Conservation (phyloP, 768 basidiomycete genomes). For the Pisolithus marmoratus region DNA sequence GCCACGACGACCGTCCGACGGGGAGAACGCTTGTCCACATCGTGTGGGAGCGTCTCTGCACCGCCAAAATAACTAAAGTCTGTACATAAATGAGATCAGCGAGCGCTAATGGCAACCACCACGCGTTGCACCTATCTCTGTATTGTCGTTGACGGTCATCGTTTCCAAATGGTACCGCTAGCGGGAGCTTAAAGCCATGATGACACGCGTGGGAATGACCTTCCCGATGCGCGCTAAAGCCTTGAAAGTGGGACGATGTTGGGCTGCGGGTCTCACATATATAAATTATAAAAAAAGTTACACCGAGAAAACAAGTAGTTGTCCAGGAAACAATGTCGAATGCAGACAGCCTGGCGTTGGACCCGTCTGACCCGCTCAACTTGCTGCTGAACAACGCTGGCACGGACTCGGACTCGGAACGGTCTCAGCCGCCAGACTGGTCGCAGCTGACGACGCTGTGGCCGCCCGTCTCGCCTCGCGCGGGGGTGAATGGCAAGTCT, state of each 20-base stretch:
- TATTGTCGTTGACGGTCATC: background rate
- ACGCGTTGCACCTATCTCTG: slow-evolving; percentile 7
- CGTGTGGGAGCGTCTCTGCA: slow-evolving; percentile 65
- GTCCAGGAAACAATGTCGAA: slow-evolving; percentile 13
- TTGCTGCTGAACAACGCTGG: slow-evolving; percentile 45
- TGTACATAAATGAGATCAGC: slow-evolving; percentile 19
- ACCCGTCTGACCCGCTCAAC: slow-evolving; percentile 54
- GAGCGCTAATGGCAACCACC: background rate
- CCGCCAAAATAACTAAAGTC: slow-evolving; percentile 82
- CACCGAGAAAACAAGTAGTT: background rate
- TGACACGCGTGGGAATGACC: slow-evolving; percentile 18
- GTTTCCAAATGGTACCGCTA: too few relatives aligned
- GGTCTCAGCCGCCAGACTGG: slow-evolving; percentile 44
- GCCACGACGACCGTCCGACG: slow-evolving; percentile 44
- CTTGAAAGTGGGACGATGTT: slow-evolving; percentile 21
- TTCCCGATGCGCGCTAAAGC: slow-evolving; percentile 10
- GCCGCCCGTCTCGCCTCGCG: slow-evolving; percentile 14
- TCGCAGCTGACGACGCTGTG: slow-evolving; percentile 48
- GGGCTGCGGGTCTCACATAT: slow-evolving; percentile 23
- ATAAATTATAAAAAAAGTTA: slow-evolving; percentile 11
- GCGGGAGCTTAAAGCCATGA: background rate
- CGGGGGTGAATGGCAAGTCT: slow-evolving; percentile 26
- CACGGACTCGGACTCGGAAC: slow-evolving; percentile 28
- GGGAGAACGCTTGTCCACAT: slow-evolving; percentile 37
- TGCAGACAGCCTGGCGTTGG: slow-evolving; percentile 33